These are phyloP conservation scores for Lyophyllum decastes DNA, from an alignment of 768 basidiomycete species.

Conservation along the genomic window DNA sequence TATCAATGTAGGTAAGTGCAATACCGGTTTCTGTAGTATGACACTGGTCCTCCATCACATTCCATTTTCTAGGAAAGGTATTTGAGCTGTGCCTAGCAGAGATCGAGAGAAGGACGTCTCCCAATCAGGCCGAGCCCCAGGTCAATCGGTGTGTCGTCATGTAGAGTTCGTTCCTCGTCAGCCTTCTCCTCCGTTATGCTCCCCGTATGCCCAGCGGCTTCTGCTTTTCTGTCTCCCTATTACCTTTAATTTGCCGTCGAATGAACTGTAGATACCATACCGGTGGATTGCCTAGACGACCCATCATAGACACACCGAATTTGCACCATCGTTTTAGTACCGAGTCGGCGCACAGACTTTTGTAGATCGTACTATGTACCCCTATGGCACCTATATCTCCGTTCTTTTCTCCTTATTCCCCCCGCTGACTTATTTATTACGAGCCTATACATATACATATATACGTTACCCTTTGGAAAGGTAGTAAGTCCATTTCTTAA, in stretches of 20 bases:
- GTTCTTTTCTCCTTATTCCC: not conserved
- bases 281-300: slow-evolving; percentile 2
- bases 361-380: slow-evolving; percentile 15
- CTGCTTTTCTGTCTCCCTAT: not conserved
- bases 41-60: not conserved
- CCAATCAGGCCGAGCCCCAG: slow-evolving; percentile 44
- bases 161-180: slow-evolving; percentile 26
- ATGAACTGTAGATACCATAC: not conserved
- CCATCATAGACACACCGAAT: slow-evolving; percentile 8
- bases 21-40: not conserved
- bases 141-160: slow-evolving; percentile 39
- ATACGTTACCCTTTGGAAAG: not conserved
- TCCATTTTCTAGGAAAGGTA: slow-evolving; percentile 59
- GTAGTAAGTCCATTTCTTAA: not conserved
- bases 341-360: slow-evolving; percentile 10
- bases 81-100: slow-evolving; percentile 84
- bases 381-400: slow-evolving; percentile 6
- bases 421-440: not conserved
- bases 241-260: not conserved
- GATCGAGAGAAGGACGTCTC: slow-evolving; percentile 73
- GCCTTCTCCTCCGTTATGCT: not conserved
- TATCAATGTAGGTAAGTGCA: slow-evolving; percentile 79
- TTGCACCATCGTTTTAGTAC: not conserved
- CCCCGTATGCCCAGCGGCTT: not conserved
- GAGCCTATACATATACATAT: not conserved